Evolutionary conservation across 345 rosid species (phyloP).

Genomic region (Hibiscus syriacus): DNA sequence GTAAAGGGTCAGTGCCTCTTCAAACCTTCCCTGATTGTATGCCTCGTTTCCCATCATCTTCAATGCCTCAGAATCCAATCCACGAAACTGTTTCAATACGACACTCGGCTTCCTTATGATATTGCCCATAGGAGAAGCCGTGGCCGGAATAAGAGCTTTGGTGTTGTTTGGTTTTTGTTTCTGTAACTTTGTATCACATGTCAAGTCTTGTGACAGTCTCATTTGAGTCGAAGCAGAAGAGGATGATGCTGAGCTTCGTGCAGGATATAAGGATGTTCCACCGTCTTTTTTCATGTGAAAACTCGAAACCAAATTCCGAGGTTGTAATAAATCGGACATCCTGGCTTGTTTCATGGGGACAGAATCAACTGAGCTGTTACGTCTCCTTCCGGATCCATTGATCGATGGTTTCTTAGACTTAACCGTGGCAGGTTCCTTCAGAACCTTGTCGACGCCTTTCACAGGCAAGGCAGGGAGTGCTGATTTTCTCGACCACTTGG

Average conservation of each 20-base stretch:
- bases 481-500: conserved; percentile 28
- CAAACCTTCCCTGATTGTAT: conserved; percentile 59
- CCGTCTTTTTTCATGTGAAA: conserved; percentile 6
- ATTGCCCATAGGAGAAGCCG: conserved; percentile 55
- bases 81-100: conserved; percentile 19
- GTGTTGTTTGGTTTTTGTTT: conserved; percentile 14
- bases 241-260: conserved; percentile 38
- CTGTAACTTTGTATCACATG: conserved; percentile 1
- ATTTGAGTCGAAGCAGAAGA: conserved; percentile 9
- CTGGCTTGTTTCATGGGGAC: too few relatives aligned
- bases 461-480: conserved; percentile 29
- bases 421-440: background rate
- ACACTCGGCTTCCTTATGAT: conserved; percentile 41
- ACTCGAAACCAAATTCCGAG: conserved; percentile 6
- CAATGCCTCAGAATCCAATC: conserved; percentile 50
- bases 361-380: conserved; percentile 21
- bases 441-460: conserved; percentile 10
- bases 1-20: conserved; percentile 66
- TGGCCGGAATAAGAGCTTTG: conserved; percentile 25
- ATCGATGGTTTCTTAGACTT: conserved; percentile 14
- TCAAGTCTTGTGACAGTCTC: background rate
- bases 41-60: conserved; percentile 71
- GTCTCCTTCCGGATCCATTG: conserved; percentile 17
- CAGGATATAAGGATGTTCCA: conserved; percentile 26
- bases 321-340: too few relatives aligned